Evolutionary conservation across 1,284 basidiomycete species (phyloP).

Genomic region (Naganishia liquefaciens): DNA sequence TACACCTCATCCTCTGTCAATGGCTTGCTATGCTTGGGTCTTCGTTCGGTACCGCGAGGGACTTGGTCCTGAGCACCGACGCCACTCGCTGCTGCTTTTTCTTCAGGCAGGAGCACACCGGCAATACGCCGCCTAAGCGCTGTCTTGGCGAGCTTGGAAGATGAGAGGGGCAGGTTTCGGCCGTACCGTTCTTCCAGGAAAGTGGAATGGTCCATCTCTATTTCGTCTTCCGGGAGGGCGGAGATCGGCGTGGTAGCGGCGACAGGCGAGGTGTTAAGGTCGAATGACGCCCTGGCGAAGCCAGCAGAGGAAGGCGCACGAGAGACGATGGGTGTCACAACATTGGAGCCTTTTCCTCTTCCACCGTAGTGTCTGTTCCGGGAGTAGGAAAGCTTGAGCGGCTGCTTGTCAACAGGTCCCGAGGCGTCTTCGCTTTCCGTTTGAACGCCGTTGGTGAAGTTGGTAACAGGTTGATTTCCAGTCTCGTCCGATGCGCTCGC

Average conservation of each 20-base stretch:
- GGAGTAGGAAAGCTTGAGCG: constrained; percentile 52
- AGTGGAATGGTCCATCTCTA: constrained; percentile 56
- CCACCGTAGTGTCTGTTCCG: constrained; percentile 65
- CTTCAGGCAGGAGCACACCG: constrained; percentile 73
- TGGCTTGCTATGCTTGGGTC: constrained; percentile 59
- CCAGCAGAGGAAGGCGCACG: constrained; percentile 20
- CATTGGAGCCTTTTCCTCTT: constrained; percentile 45
- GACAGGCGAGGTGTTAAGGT: constrained; percentile 1
- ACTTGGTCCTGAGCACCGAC: constrained; percentile 41
- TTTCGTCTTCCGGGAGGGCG: constrained; percentile 45
- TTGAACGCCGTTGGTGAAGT: constrained; percentile 36
- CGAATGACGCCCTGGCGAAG: constrained; percentile 2
- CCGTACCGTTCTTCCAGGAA: constrained; percentile 93
- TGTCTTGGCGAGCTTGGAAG: constrained; percentile 76
- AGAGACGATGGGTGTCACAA: constrained; percentile 6
- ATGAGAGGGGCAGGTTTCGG: constrained; percentile 77
- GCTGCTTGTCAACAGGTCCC: constrained; percentile 15
- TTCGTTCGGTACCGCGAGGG: constrained; percentile 48
- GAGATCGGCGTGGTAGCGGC: constrained; percentile 17
- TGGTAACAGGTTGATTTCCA: constrained; percentile 24
- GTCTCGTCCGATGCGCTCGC: constrained; percentile 35
- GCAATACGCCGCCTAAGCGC: constrained; percentile 86
- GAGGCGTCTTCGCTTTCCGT: constrained; percentile 45
- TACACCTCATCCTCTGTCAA: constrained; percentile 80
- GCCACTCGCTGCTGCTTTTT: constrained; percentile 43